Evolutionary conservation across 352 stramenopile species (phyloP).

Genomic region (Globisporangium radiosum): DNA sequence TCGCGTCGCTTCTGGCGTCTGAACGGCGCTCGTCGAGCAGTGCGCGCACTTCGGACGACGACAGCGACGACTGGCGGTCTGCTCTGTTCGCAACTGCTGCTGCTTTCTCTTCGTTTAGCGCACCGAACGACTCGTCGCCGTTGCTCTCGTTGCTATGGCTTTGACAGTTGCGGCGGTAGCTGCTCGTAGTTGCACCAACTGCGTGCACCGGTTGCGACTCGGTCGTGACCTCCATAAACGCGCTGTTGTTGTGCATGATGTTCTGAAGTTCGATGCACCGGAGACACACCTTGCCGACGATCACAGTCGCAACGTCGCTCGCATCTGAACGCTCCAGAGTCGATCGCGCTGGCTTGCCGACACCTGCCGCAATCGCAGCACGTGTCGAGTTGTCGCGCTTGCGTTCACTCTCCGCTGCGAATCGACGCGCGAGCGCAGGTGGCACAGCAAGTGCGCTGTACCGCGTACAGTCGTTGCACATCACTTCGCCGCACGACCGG

Average conservation of each 20-base stretch:
- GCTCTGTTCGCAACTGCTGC: background rate
- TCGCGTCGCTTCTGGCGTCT: background rate
- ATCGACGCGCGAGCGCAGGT: too few relatives aligned
- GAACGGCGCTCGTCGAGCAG: conserved; percentile 9
- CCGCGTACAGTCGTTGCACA: conserved; percentile 45
- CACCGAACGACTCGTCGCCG: too few relatives aligned
- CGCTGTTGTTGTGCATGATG: conserved; percentile 28
- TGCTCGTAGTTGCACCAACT: background rate
- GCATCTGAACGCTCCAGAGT: background rate
- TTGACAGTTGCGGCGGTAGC: background rate
- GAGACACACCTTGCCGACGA: conserved; percentile 55
- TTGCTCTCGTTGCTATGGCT: background rate
- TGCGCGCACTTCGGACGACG: conserved; percentile 19
- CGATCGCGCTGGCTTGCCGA: background rate
- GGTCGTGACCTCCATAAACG: conserved; percentile 13
- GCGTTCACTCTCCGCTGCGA: too few relatives aligned
- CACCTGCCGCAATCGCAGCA: background rate
- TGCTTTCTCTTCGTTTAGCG: background rate
- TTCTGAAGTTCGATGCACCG: conserved; percentile 47
- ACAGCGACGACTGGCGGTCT: conserved; percentile 17
- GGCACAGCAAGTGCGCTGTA: conserved; percentile 20
- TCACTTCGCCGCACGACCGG: conserved; percentile 63
- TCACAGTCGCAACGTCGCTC: conserved; percentile 12
- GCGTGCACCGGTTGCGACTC: background rate
- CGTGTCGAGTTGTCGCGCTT: background rate